phyloP scores from a whole-genome alignment of 2,329 filamentous ascomycete genomes.

The Aureobasidium sp. region DNA sequence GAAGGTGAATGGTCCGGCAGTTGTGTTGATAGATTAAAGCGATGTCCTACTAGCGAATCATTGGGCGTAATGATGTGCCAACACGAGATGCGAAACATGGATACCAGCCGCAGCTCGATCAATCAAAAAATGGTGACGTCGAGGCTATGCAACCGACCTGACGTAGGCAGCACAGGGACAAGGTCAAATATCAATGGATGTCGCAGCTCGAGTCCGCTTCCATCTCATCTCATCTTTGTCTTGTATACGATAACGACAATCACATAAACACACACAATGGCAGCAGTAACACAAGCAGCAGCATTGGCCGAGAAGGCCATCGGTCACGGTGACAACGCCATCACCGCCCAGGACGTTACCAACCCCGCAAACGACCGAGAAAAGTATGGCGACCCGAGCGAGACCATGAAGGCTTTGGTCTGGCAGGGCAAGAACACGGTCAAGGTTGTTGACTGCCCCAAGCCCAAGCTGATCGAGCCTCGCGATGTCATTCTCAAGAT shows the following conservation, averaged over 20 bases:
- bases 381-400: conserved; percentile 46
- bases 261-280: conserved; percentile 24
- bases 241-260: neutral
- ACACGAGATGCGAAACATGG: neutral
- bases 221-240: neutral
- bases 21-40: conserved; percentile 3
- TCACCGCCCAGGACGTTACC: conserved; percentile 61
- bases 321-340: conserved; percentile 60
- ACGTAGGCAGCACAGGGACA: neutral
- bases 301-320: conserved; percentile 58
- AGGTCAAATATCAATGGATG: conserved; percentile 1
- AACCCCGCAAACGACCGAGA: conserved; percentile 50
- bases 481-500: conserved; percentile 75
- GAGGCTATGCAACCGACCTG: conserved; percentile 7
- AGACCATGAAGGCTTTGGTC: conserved; percentile 70
- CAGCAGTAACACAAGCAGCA: conserved; percentile 56
- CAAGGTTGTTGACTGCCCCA: conserved; percentile 60
- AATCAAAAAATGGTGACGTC: conserved; percentile 12
- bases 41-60: neutral
- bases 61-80: neutral
- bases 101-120: neutral
- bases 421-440: conserved; percentile 82
- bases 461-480: conserved; percentile 65
- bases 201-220: neutral
- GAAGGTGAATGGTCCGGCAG: neutral